These are phyloP conservation scores for Syzygium malaccense DNA, from an alignment of 441 rosid genomes.

Conservation along the genomic window DNA sequence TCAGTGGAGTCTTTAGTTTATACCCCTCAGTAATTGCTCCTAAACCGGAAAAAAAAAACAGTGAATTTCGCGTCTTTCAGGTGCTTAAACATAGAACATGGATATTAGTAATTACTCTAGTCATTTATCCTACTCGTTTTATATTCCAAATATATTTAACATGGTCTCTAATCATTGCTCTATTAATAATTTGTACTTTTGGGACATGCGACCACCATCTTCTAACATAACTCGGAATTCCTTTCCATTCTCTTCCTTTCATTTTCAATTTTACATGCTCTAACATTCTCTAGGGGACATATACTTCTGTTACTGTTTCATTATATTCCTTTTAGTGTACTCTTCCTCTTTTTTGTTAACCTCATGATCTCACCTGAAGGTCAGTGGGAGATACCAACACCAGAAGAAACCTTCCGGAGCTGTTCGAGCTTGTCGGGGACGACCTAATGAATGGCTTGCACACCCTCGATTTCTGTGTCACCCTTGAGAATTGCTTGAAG, in stretches of 20 bases:
- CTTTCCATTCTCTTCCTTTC: neutral
- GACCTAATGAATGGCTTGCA: conserved; percentile 42
- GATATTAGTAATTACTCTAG: neutral
- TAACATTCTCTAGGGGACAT: neutral
- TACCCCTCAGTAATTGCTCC: too few species aligned
- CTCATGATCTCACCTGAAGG: neutral
- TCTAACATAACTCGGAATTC: neutral
- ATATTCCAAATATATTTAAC: neutral
- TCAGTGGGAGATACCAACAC: neutral
- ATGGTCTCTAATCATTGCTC: neutral
- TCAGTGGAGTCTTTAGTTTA: too few species aligned
- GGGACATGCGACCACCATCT: neutral
- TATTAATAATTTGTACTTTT: neutral
- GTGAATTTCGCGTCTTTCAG: too few species aligned
- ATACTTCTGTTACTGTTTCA: too few species aligned
- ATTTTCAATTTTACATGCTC: neutral
- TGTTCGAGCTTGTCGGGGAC: conserved; percentile 80
- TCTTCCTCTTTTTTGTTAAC: neutral
- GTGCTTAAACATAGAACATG: neutral
- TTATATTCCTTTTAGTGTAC: neutral
- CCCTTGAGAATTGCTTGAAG: conserved; percentile 20
- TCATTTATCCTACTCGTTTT: neutral
- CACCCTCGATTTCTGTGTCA: neutral
- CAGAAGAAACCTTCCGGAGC: neutral
- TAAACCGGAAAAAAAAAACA: too few species aligned